Evolutionary conservation across 108 stramenopile species (phyloP), one percentile per base, ranked within the genome.

Genomic region (Nannochloropsis gaditana): DNA sequence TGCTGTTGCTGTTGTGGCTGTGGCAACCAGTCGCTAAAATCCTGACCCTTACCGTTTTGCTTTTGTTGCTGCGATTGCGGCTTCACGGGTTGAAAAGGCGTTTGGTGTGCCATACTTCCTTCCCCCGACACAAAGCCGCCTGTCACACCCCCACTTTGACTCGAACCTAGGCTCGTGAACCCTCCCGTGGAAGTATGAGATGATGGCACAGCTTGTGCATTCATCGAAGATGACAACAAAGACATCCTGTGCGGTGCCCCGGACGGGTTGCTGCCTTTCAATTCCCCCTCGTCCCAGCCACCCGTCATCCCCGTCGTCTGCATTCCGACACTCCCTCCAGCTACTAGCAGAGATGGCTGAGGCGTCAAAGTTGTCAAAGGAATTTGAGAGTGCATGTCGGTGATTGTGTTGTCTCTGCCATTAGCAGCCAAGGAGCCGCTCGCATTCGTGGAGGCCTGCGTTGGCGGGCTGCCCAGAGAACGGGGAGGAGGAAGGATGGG

Each of bases 401-500:
- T 73, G 59, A 15, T 73, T 15, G 19, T 73, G 59, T n/a, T 73
- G 59, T n/a, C n/a, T 15, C 59, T 73, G 0, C 8, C n/a, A 2
- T 2, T 73, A 31, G 31, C 31, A 31, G 31, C 31, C 31, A 31
- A 31, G 31, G 59, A 50, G 47, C 15, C 15, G 47, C 47, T 15
- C 47, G 47, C 47, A 50, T 10, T 50, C 11, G 47, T 73, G n/a
- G 59, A n/a, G 59, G 15, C 31, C 59, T 73, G 4, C 8, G 19
- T n/a, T 15, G 59, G 59, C 59, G 59, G 59, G 15, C 19, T n/a
- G 4, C 59, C 59, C n/a, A 73, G 59, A 73, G 59, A 3, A n/a
- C 59, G 59, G 59, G 59, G 59, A 73, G 59, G 59, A 73, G 59
- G 59, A 8, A 73, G 59, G 59, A 73, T 73, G 59, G 59, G 59